A percentile compares a stretch with the other conserved stretches of the same genome.
phyloP scores from a whole-genome alignment of 179 eudicot species.

The Silene coronaria region DNA sequence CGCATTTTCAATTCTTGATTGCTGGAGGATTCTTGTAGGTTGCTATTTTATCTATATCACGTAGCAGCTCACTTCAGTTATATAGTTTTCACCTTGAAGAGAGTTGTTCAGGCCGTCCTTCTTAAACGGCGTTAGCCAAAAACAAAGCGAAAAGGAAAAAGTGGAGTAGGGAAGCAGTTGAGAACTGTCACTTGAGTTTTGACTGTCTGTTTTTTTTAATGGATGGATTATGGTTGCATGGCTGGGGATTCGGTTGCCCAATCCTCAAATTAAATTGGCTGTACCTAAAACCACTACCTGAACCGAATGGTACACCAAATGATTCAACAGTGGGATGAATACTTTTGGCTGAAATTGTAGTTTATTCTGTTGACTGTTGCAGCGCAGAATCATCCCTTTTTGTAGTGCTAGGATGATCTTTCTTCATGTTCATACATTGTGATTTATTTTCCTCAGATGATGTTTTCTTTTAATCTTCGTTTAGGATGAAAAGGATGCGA shows the following conservation, averaged over 20 bases:
- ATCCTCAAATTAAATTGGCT: no score
- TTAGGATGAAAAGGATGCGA: conserved; percentile 90
- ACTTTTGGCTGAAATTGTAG: background rate
- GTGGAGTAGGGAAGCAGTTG: no score
- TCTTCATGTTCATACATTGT: background rate
- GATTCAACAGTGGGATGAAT: background rate
- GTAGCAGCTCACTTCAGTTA: background rate
- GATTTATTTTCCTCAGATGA: conserved; percentile 7
- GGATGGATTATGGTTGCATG: no score
- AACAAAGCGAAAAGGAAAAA: no score
- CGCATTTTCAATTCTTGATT: conserved; percentile 1
- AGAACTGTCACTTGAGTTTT: no score
- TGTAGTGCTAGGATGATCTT: background rate
- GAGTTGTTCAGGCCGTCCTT: background rate
- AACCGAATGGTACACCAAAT: no score
- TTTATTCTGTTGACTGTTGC: background rate
- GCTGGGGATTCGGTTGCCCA: no score
- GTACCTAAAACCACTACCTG: no score
- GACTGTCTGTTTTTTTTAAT: no score
- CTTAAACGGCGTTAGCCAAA: background rate
- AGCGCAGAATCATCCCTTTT: background rate
- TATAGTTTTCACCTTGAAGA: background rate
- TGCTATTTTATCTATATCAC: background rate
- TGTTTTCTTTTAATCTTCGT: conserved; percentile 11
- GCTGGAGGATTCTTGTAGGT: background rate